Base-by-base conservation (phyloP, 73 alveolate species). In the Paramecium sexaurelia region DNA sequence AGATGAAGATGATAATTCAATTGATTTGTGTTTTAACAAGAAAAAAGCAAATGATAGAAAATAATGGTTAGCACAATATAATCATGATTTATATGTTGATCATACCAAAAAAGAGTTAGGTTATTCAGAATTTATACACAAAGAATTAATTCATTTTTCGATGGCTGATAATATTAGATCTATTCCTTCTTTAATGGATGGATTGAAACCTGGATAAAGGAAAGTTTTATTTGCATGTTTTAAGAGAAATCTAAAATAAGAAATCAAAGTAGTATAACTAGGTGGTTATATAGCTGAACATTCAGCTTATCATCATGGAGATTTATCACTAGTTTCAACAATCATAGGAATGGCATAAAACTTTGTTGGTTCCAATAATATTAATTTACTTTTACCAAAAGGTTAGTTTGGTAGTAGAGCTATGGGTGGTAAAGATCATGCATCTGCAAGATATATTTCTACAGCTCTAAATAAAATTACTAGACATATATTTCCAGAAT, bases 291-390 rank as follows among this genome's bases (percentile, higher is more conserved):
- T 99, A 35, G 99, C 99, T 40, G 99, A 99, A 87, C 99, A 98
- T 71, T 98, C 99, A 1, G 99, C 99, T 7, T 99, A 99, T 95
- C 99, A 99, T 95, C 99, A 99, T 92, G 99, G 99, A 17, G 99
- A 99, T 94, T 71, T 87, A 82, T 96, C 99, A 32, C 93, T 99
- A 7, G 95, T 96, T 40, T 89, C 96, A 9, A 98, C 99, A 37
- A 98, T 99, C 36, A 99, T 99, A 15, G 99, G 99, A 35, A 95
- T 99, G 98, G 99, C 99, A 13, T 98, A 99, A 94, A 97, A 96
- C 93, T 99, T 97, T 55, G 99, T 98, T 7, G 99, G 99, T 26
- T 71, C 98, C 6, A 99, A 99, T 95, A 99, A 99, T 93, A 95
- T 98, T 32, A 98, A 96, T 85, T 85, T 98, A 43, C 92, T 99